These are phyloP conservation scores for Physaria fendleri DNA, from an alignment of 345 rosid species.

Conservation along the genomic window DNA sequence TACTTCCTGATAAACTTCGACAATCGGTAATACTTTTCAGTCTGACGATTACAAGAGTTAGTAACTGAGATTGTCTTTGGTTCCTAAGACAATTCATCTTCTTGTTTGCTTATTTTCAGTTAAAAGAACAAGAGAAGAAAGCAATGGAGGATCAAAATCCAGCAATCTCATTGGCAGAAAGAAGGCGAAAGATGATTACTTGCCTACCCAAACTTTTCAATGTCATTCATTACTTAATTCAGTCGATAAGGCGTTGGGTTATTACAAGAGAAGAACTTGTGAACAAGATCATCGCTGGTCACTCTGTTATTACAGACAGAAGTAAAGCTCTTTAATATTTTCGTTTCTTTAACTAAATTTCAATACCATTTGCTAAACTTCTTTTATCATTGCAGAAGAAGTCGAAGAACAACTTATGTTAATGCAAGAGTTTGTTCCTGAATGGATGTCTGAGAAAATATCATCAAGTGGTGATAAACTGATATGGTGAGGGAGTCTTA, in stretches of 20 bases:
- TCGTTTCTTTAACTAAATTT: background rate
- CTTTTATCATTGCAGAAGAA: constrained; percentile 73
- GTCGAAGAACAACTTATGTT: constrained; percentile 67
- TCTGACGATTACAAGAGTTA: background rate
- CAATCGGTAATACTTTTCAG: no score
- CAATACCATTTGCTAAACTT: background rate
- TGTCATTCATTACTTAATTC: constrained; percentile 54
- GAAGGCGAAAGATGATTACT: constrained; percentile 51
- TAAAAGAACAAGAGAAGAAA: constrained; percentile 58
- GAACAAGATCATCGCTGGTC: constrained; percentile 50
- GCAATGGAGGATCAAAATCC: constrained; percentile 59
- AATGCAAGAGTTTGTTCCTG: constrained; percentile 71
- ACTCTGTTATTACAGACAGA: constrained; percentile 55
- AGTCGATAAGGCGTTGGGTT: constrained; percentile 53
- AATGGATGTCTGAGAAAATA: constrained; percentile 71
- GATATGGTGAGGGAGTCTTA: constrained; percentile 43
- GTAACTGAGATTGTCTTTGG: background rate
- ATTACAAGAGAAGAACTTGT: constrained; percentile 71
- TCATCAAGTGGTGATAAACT: constrained; percentile 58
- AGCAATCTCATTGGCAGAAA: constrained; percentile 70
- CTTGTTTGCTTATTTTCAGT: constrained; percentile 37
- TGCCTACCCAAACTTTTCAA: constrained; percentile 69
- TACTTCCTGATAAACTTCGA: no score
- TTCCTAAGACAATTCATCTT: background rate
- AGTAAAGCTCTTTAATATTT: constrained; percentile 37